Evolutionary conservation across 2,329 filamentous ascomycete genomes (phyloP).

Genomic region (Mariannaea sp.): DNA sequence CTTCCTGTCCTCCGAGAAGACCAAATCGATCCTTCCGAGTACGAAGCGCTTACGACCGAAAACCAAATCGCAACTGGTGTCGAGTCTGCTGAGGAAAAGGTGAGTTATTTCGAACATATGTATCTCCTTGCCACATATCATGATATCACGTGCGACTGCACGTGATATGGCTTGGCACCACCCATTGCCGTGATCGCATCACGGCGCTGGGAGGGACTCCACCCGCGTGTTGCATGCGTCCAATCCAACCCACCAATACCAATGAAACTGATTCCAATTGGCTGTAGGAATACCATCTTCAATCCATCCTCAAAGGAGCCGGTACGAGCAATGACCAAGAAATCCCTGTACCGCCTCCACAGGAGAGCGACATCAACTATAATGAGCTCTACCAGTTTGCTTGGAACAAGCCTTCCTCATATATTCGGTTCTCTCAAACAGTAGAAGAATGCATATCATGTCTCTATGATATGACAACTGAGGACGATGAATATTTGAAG

Average conservation of each 20-base stretch:
- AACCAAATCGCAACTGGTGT: constrained; percentile 93
- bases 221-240: constrained; percentile 1
- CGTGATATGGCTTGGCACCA: constrained; percentile 46
- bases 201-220: constrained; percentile 17
- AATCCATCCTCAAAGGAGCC: constrained; percentile 71
- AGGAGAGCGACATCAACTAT: constrained; percentile 76
- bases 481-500: constrained; percentile 85
- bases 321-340: constrained; percentile 63
- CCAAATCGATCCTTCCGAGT: constrained; percentile 84
- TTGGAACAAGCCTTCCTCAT: constrained; percentile 86
- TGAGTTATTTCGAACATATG: constrained; percentile 59
- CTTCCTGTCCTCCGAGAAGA: constrained; percentile 87
- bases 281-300: constrained; percentile 87
- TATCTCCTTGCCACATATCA: constrained; percentile 30
- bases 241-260: constrained; percentile 1
- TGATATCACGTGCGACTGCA: constrained; percentile 56
- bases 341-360: constrained; percentile 68
- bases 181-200: neutral
- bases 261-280: constrained; percentile 39
- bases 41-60: constrained; percentile 83
- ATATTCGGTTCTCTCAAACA: constrained; percentile 97
- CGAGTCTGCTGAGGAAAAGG: constrained; percentile 95
- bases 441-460: constrained; percentile 93
- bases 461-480: constrained; percentile 91
- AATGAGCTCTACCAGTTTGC: constrained; percentile 80